Conservation (phyloP, 1,284 basidiomycete genomes). For the Cutaneotrichosporon dermatis region DNA sequence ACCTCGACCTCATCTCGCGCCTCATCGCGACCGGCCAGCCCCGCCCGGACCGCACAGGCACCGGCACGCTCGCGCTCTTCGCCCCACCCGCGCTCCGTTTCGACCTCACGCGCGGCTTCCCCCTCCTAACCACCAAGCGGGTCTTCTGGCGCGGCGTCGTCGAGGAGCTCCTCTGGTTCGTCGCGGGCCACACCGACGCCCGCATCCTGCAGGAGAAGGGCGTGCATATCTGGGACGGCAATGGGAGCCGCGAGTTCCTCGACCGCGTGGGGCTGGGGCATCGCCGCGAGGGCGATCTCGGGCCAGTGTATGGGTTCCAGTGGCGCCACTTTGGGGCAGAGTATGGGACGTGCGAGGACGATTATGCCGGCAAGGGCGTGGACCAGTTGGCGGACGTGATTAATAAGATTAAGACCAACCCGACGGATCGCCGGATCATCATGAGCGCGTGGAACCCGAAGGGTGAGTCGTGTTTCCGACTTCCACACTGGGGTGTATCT, state of each 20-base stretch:
- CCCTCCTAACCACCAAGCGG: constrained; percentile 90
- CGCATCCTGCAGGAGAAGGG: constrained; percentile 70
- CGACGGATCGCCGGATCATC: constrained; percentile 93
- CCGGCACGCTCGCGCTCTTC: constrained; percentile 83
- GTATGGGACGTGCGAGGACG: constrained; percentile 74
- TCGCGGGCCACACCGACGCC: constrained; percentile 79
- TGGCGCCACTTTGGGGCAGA: constrained; percentile 96
- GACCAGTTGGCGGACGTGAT: constrained; percentile 89
- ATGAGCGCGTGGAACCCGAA: constrained; percentile 96
- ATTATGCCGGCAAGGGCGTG: constrained; percentile 84
- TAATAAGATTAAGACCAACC: constrained; percentile 84
- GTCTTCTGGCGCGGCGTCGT: constrained; percentile 88
- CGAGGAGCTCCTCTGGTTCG: constrained; percentile 95
- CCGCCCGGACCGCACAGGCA: constrained; percentile 85
- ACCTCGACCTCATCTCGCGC: constrained; percentile 70
- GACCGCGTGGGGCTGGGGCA: constrained; percentile 76
- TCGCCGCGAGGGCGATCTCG: constrained; percentile 85
- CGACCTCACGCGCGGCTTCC: constrained; percentile 69
- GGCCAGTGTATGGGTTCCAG: constrained; percentile 97
- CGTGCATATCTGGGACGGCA: constrained; percentile 97
- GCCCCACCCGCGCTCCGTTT: constrained; percentile 87
- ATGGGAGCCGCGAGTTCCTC: constrained; percentile 82
- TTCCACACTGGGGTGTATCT: too few species aligned
- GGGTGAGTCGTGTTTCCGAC: constrained; percentile 55
- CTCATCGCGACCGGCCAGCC: constrained; percentile 70